Percentiles rank a stretch among this genome's conserved stretches.
Conservation (phyloP, 495 filamentous ascomycete genomes). For the Trichocladium uniseriatum region DNA sequence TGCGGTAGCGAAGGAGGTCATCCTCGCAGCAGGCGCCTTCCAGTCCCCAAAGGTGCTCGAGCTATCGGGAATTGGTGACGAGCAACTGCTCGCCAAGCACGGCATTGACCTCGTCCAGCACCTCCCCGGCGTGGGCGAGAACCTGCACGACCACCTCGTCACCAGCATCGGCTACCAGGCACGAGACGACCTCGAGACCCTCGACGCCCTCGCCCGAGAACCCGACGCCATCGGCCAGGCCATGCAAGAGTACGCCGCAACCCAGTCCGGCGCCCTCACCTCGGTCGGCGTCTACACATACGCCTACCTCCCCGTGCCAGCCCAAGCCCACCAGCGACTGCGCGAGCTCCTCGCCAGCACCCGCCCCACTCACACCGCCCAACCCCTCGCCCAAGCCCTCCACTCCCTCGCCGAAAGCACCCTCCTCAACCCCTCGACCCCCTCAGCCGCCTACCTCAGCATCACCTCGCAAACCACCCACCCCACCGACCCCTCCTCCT, state of each 20-base stretch:
- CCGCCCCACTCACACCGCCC: conserved; percentile 24
- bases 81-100: conserved; percentile 24
- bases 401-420: not conserved
- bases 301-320: conserved; percentile 59
- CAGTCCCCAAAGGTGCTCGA: conserved; percentile 45
- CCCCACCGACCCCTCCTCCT: no score
- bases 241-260: conserved; percentile 3
- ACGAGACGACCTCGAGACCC: conserved; percentile 50
- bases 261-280: conserved; percentile 32
- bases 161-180: conserved; percentile 20
- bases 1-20: conserved; percentile 41
- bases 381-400: no score
- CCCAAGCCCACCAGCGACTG: no score
- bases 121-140: conserved; percentile 44
- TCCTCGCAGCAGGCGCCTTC: conserved; percentile 43
- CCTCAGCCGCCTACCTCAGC: conserved; percentile 3
- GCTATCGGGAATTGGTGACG: conserved; percentile 32
- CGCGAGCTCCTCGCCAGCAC: conserved; percentile 44
- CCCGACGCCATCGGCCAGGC: conserved; percentile 44
- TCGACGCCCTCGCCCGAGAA: conserved; percentile 58
- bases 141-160: conserved; percentile 14
- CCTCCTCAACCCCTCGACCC: not conserved
- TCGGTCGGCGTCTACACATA: conserved; percentile 56
- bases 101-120: conserved; percentile 40
- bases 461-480: not conserved